Conservation (phyloP, 2,329 filamentous ascomycete species). For the Trichoderma simmonsii region DNA sequence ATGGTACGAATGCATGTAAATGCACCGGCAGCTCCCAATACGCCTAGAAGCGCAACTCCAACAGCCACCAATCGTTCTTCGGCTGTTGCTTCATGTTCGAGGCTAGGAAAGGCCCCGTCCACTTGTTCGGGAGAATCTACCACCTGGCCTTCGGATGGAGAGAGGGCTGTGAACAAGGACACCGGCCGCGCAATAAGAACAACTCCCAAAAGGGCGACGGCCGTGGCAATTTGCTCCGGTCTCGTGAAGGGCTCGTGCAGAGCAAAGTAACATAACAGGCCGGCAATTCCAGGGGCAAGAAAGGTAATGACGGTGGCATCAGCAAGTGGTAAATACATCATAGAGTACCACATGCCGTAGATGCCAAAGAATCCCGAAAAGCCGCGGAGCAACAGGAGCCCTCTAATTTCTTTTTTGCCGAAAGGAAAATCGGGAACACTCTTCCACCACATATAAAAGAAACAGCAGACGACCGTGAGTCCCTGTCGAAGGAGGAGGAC, state of each 20-base stretch:
- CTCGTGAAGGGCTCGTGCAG: conserved; percentile 74
- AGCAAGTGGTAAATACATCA: conserved; percentile 75
- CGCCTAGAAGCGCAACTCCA: conserved; percentile 69
- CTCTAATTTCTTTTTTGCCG: conserved; percentile 63
- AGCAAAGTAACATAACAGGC: conserved; percentile 74
- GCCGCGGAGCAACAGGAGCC: conserved; percentile 66
- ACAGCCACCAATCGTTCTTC: conserved; percentile 68
- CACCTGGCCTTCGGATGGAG: conserved; percentile 21
- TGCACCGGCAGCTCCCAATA: conserved; percentile 70
- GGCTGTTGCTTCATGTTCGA: conserved; percentile 47
- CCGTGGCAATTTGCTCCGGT: conserved; percentile 70
- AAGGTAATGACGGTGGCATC: conserved; percentile 91
- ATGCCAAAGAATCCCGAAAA: conserved; percentile 73
- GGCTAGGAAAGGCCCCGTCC: conserved; percentile 26
- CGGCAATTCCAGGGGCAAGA: conserved; percentile 72
- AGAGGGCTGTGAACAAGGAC: conserved; percentile 45
- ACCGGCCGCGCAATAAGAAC: conserved; percentile 76
- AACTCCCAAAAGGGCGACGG: conserved; percentile 75
- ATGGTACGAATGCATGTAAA: conserved; percentile 77
- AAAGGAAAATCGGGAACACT: conserved; percentile 67
- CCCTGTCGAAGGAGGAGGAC: conserved; percentile 78
- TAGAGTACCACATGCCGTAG: conserved; percentile 67
- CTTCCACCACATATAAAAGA: conserved; percentile 69
- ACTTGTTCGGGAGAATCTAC: conserved; percentile 17
- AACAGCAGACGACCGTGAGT: conserved; percentile 66